Evolutionary conservation across 192 early-diverging fungal species (phyloP).

Genomic region (Gamsiella multidivaricata): DNA sequence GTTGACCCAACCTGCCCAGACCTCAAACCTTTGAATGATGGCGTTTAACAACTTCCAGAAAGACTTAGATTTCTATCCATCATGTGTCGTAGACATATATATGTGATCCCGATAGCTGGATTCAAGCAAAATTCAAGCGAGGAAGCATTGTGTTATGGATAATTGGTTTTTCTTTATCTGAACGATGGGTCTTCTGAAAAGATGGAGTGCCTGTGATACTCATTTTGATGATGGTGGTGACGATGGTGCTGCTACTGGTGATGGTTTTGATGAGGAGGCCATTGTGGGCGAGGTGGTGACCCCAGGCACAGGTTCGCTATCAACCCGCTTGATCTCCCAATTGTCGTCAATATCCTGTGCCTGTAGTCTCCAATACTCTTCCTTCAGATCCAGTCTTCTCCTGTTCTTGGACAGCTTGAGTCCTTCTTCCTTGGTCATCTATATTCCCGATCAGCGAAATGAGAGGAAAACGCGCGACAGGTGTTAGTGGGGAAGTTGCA

Average conservation of each 20-base stretch:
- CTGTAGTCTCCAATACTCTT: conserved; percentile 74
- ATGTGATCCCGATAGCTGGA: no score
- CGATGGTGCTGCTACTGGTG: background rate
- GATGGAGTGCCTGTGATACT: no score
- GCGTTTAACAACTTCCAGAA: no score
- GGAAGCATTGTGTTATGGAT: no score
- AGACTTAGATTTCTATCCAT: no score
- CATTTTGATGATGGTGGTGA: background rate
- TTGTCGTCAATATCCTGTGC: conserved; percentile 46
- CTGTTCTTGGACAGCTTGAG: conserved; percentile 62
- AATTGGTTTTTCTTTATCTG: no score
- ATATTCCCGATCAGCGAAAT: background rate
- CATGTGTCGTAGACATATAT: no score
- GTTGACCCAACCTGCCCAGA: conserved; percentile 12
- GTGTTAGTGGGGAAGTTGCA: background rate
- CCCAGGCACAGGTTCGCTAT: conserved; percentile 18
- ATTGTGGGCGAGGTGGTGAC: conserved; percentile 35
- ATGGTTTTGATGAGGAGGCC: background rate
- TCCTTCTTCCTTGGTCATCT: conserved; percentile 68
- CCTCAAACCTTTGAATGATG: conserved; percentile 9
- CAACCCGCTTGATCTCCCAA: conserved; percentile 55
- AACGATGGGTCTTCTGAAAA: no score
- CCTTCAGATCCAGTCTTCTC: conserved; percentile 72
- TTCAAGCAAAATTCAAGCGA: no score
- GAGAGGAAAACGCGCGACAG: background rate